Evolutionary conservation across 768 basidiomycete genomes (phyloP), one percentile per base, ranked within the genome.

Genomic region (Xanthoconium purpureum): DNA sequence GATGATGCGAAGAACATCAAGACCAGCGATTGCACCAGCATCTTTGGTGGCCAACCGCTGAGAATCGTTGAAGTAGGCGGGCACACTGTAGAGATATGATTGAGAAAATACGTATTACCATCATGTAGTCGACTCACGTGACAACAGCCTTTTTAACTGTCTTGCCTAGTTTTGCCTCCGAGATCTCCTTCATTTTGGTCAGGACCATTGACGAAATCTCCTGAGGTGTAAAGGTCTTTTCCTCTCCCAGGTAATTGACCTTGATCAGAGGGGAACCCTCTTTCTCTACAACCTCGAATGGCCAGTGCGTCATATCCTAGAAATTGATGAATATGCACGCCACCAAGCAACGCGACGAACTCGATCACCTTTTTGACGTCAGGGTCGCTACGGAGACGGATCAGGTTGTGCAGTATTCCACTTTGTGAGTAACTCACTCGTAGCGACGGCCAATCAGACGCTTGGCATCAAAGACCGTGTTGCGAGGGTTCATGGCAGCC

Each of bases 121-220:
- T 58, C 50, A 61, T n/a, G 53, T 24, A 50, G 50, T 39, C 35
- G 17, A 81, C 91, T 63, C 75, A 94, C 93, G 94, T 97, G 77
- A 99, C 88, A 61, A 99, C 97, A 54, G 97, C 97, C 80, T 98
- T 98, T 80, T 94, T 94, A 74, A 98, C 94, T 46, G 88, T 87
- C 83, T 95, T 96, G 67, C 97, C 94, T 65, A 99, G 90, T 78
- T 99, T 98, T 63, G 96, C 93, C 80, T 99, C 97, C 44, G 96
- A 93, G 67, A 95, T 97, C 76, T 98, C 97, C 85, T 97, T 98
- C 95, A 99, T 98, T 81, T 99, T 99, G 62, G 81, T 83, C 67
- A 99, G 87, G 66, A 99, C 97, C 97, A 98, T 99, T 61, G 97
- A 91, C n/a, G 97, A 99, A 71, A 99, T 94, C 77, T 99, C 97